Evolutionary conservation across 768 basidiomycete genomes (phyloP).

Genomic region (Phallus indusiatus): DNA sequence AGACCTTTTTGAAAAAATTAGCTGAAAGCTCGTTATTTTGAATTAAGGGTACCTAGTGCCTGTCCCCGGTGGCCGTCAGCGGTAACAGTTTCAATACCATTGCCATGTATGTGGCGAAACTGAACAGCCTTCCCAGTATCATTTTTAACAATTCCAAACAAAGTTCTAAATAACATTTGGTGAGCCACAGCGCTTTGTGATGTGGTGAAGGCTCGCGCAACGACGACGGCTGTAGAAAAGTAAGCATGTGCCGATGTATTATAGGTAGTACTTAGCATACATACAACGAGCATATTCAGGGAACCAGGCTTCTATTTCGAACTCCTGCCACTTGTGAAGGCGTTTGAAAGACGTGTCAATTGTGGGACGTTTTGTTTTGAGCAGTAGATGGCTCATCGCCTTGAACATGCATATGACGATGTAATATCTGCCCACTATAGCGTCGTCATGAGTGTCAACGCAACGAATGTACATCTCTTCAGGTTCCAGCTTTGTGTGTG

Average conservation of each 20-base stretch:
- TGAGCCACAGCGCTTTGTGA: slow-evolving; percentile 21
- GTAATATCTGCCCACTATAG: slow-evolving; percentile 4
- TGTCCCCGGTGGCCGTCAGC: slow-evolving; percentile 21
- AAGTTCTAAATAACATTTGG: slow-evolving; percentile 15
- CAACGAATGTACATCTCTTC: slow-evolving; percentile 16
- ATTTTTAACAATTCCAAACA: slow-evolving; percentile 15
- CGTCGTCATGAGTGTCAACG: slow-evolving; percentile 11
- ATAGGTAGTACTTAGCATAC: too few relatives aligned
- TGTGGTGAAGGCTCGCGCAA: slow-evolving; percentile 18
- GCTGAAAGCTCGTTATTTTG: neutral
- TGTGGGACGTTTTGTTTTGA: slow-evolving; percentile 5
- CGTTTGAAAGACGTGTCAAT: slow-evolving; percentile 15
- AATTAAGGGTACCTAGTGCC: slow-evolving; percentile 14
- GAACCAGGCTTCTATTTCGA: slow-evolving; percentile 14
- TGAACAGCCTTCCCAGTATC: slow-evolving; percentile 16
- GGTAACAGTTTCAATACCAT: slow-evolving; percentile 15
- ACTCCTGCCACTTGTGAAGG: slow-evolving; percentile 11
- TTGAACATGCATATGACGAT: slow-evolving; percentile 19
- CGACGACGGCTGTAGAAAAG: slow-evolving; percentile 18
- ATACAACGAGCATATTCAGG: slow-evolving; percentile 4
- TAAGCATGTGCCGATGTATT: too few relatives aligned
- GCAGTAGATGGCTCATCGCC: slow-evolving; percentile 13
- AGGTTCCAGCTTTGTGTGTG: neutral
- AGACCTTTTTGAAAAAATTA: slow-evolving; percentile 9
- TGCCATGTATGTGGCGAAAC: slow-evolving; percentile 19